These are phyloP conservation scores for Fusarium nematophilum DNA, from an alignment of 2,329 filamentous ascomycete species.

Conservation along the genomic window DNA sequence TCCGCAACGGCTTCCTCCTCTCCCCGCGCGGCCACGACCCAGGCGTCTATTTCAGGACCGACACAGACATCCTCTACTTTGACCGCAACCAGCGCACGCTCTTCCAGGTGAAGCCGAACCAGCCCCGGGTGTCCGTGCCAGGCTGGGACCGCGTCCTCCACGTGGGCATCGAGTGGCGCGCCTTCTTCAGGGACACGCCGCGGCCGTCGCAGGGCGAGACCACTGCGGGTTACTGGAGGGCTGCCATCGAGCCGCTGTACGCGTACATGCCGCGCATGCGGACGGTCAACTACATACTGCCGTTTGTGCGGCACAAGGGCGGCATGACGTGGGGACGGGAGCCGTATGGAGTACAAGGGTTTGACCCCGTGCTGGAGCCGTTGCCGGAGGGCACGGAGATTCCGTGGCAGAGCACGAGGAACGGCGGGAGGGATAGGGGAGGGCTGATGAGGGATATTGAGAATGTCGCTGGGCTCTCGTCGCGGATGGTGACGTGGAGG, in stretches of 20 bases:
- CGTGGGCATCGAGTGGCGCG: conserved; percentile 46
- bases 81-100: conserved; percentile 41
- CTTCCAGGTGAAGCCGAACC: conserved; percentile 24
- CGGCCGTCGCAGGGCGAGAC: conserved; percentile 34
- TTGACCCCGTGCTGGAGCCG: conserved; percentile 26
- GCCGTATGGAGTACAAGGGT: conserved; percentile 36
- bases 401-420: conserved; percentile 39
- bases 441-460: conserved; percentile 15
- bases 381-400: conserved; percentile 38
- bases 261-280: conserved; percentile 39
- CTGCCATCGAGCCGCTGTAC: conserved; percentile 34
- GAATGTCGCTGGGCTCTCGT: neutral
- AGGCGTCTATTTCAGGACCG: conserved; percentile 43
- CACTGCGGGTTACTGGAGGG: conserved; percentile 36
- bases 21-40: conserved; percentile 13
- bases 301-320: conserved; percentile 41
- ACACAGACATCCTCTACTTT: conserved; percentile 46
- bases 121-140: conserved; percentile 17
- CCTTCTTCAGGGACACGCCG: conserved; percentile 43
- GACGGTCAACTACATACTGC: conserved; percentile 44
- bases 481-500: conserved; percentile 29
- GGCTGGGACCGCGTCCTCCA: conserved; percentile 43
- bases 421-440: conserved; percentile 5
- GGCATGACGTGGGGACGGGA: conserved; percentile 44
- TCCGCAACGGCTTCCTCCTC: conserved; percentile 43